Conservation (phyloP, 768 basidiomycete species). For the Russula dissimulans region DNA sequence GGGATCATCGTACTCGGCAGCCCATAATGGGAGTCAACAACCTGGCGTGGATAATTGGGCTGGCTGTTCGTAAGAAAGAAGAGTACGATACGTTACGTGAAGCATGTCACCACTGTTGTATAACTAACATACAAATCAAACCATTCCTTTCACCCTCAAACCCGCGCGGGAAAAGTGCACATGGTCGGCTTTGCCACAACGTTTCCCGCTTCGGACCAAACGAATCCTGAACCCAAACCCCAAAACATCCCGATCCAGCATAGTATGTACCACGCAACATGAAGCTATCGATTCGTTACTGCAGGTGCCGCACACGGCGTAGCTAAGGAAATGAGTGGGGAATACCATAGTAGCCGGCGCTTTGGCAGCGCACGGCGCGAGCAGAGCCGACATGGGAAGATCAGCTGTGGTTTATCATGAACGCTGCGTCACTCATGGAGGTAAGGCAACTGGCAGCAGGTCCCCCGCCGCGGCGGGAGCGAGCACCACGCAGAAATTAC, state of each 20-base stretch:
- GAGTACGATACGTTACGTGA: neutral
- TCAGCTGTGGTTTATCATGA: neutral
- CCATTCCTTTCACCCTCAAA: no score
- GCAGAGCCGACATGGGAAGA: neutral
- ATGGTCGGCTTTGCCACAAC: neutral
- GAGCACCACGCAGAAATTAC: neutral
- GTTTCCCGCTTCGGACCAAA: neutral
- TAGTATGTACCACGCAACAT: neutral
- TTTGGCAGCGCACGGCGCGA: neutral
- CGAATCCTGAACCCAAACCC: neutral
- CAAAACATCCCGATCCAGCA: neutral
- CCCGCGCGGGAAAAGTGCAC: neutral
- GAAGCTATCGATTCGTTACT: neutral
- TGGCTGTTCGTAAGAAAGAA: neutral
- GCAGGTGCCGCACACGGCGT: neutral
- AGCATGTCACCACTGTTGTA: neutral
- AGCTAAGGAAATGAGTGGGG: neutral
- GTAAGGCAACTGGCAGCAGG: no score
- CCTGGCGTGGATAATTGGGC: neutral
- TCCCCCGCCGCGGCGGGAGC: no score
- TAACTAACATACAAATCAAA: neutral
- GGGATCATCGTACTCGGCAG: no score
- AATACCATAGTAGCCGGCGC: neutral
- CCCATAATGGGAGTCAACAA: no score
- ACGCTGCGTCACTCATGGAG: no score